A percentile compares a stretch with the other conserved stretches of the same genome.
Conservation (phyloP, 768 basidiomycete genomes). For the Boletus rufocinnamomeus region DNA sequence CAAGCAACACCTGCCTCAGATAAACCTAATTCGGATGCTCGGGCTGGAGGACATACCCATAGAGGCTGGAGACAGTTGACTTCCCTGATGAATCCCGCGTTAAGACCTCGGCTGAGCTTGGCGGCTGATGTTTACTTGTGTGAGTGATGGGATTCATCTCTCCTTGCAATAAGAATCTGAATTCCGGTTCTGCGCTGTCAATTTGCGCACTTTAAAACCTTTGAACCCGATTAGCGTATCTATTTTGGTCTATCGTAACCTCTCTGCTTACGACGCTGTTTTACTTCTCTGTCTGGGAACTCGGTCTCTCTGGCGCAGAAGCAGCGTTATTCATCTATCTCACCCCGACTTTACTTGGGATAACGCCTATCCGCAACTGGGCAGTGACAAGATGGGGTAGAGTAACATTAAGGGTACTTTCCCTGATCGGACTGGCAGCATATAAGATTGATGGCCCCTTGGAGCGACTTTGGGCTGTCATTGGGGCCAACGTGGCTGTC, state of each 20-base stretch:
- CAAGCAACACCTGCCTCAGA: neutral
- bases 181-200: neutral
- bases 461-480: constrained; percentile 57
- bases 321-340: constrained; percentile 70
- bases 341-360: constrained; percentile 62
- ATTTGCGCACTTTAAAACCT: neutral
- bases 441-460: constrained; percentile 53
- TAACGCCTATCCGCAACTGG: constrained; percentile 46
- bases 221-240: constrained; percentile 51
- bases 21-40: neutral
- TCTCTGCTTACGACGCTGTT: constrained; percentile 78
- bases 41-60: neutral
- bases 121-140: constrained; percentile 57
- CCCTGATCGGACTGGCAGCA: constrained; percentile 54
- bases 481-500: constrained; percentile 51
- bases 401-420: constrained; percentile 48
- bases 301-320: constrained; percentile 83
- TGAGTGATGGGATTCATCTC: constrained; percentile 29
- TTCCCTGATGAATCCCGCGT: neutral
- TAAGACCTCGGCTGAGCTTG: constrained; percentile 36
- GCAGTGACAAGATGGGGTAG: constrained; percentile 51
- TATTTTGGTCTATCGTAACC: constrained; percentile 85
- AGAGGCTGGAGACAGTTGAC: neutral
- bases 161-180: constrained; percentile 7
- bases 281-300: constrained; percentile 92